A percentile compares a stretch with the other conserved stretches of the same genome.
Evolutionary conservation across 1,139 yeast species (phyloP).

Genomic region (Saccharomyces hybrid): DNA sequence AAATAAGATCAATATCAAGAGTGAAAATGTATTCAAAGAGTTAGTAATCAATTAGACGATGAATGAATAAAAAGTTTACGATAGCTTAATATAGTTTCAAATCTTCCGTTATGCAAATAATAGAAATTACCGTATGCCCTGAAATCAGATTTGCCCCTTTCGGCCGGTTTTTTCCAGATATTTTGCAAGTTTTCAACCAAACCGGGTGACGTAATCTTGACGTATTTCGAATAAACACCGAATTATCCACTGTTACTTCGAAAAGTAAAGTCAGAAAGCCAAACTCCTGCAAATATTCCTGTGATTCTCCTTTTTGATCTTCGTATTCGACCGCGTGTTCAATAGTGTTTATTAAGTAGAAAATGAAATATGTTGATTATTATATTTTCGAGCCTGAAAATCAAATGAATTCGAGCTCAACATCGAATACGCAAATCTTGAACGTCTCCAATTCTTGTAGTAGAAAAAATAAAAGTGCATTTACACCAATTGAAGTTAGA

Average conservation of each 20-base stretch:
- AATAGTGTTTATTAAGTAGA: too few relatives aligned
- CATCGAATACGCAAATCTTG: neutral
- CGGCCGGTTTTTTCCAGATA: neutral
- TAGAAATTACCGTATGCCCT: too few relatives aligned
- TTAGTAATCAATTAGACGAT: neutral
- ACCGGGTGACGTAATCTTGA: neutral
- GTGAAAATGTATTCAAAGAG: neutral
- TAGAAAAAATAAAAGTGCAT: neutral
- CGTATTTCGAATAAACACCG: neutral
- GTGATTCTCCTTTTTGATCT: too few relatives aligned
- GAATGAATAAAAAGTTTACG: neutral
- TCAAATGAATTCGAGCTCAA: neutral
- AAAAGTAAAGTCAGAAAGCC: neutral
- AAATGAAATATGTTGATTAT: too few relatives aligned
- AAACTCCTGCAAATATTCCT: neutral
- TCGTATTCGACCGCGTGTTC: neutral
- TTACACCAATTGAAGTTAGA: neutral
- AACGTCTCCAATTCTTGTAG: neutral
- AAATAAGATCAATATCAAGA: neutral
- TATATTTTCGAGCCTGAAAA: neutral
- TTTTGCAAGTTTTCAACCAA: neutral
- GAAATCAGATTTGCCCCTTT: neutral
- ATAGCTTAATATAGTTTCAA: neutral
- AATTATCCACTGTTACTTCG: neutral
- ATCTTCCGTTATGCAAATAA: neutral